Percentiles rank a stretch among this genome's conserved stretches.
These are phyloP conservation scores for Spergularia azorica DNA, from an alignment of 179 eudicot genomes.

Conservation along the genomic window DNA sequence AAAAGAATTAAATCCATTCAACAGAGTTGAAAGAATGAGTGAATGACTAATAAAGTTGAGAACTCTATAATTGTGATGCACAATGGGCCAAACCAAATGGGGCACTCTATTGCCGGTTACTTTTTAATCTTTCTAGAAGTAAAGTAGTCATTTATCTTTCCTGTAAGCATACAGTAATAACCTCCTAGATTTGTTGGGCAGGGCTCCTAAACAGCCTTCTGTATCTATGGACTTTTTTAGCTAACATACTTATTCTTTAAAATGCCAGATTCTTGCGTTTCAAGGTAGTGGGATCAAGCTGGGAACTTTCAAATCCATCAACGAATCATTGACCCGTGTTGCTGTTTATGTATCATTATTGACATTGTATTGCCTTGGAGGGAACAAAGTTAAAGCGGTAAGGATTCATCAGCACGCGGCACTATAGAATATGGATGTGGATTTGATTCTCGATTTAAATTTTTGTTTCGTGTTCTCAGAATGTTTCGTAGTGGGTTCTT, in stretches of 20 bases:
- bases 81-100: slow-evolving; percentile 5
- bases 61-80: neutral
- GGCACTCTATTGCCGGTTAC: neutral
- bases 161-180: neutral
- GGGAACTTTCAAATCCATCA: slow-evolving; percentile 78
- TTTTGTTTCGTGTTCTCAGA: neutral
- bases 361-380: slow-evolving; percentile 91
- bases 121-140: neutral
- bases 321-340: slow-evolving; percentile 85
- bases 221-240: slow-evolving; percentile 4
- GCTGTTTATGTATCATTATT: slow-evolving; percentile 87
- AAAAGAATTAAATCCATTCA: neutral
- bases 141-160: neutral
- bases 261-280: slow-evolving; percentile 70
- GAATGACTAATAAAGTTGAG: slow-evolving; percentile 8
- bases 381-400: slow-evolving; percentile 94
- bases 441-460: neutral
- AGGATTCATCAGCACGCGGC: slow-evolving; percentile 32
- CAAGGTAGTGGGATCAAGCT: slow-evolving; percentile 86
- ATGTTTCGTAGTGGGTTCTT: neutral
- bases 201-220: neutral
- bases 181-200: neutral
- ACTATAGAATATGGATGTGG: neutral
- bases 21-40: neutral
- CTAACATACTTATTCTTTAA: slow-evolving; percentile 32